A percentile compares a stretch with the other conserved stretches of the same genome.
These are phyloP conservation scores for Euryodendron excelsum DNA, from an alignment of 148 eudicot genomes.

Conservation along the genomic window DNA sequence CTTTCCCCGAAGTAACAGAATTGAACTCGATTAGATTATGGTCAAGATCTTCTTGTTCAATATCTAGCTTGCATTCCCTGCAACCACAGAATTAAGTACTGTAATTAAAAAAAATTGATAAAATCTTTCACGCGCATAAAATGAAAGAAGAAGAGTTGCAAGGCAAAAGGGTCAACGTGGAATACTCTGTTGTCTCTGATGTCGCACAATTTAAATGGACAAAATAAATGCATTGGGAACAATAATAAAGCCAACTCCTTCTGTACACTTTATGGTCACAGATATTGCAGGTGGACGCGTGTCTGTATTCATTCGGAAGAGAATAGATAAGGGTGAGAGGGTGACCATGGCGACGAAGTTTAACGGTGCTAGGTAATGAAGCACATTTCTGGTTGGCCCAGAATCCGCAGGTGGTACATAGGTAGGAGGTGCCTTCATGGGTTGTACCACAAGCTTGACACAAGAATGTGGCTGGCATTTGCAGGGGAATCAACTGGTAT, in stretches of 20 bases:
- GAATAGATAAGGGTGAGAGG: background rate
- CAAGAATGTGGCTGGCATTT: background rate
- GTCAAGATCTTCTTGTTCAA: background rate
- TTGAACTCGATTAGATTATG: no score
- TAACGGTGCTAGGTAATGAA: background rate
- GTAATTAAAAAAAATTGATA: background rate
- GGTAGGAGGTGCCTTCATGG: background rate
- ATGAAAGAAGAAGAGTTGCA: background rate
- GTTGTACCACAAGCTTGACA: background rate
- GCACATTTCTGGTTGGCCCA: conserved; percentile 8
- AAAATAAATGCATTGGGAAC: background rate
- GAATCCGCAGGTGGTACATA: background rate
- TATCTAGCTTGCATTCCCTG: background rate
- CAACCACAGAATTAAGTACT: background rate
- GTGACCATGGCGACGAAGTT: background rate
- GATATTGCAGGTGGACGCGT: background rate
- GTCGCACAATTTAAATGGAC: background rate
- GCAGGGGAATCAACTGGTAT: background rate
- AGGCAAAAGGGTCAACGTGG: background rate
- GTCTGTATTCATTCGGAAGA: background rate
- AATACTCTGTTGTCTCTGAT: background rate
- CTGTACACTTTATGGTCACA: background rate
- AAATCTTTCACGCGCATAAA: background rate
- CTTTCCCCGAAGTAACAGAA: background rate
- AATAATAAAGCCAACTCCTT: background rate